Evolutionary conservation across 2,329 filamentous ascomycete genomes (phyloP).

Genomic region (Colletotrichum tropicale): DNA sequence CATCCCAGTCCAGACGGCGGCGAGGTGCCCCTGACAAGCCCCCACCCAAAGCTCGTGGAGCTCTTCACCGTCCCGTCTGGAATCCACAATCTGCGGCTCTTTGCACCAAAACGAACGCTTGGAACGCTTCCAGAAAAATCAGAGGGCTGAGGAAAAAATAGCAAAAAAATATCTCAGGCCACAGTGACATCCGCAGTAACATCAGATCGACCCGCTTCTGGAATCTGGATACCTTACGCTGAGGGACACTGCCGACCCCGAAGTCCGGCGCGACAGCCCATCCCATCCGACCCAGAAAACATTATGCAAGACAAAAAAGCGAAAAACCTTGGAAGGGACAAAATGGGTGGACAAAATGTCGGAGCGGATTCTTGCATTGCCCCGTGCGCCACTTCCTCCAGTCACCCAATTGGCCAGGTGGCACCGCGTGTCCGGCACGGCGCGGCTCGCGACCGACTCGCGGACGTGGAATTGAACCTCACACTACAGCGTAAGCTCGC

Average conservation of each 20-base stretch:
- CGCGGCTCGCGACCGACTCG: background rate
- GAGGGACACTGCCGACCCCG: background rate
- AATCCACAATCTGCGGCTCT: background rate
- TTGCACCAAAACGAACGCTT: background rate
- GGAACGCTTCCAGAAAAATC: slow-evolving; percentile 1
- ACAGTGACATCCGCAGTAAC: background rate
- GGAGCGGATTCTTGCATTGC: background rate
- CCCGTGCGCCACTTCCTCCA: background rate
- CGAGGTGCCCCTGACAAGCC: background rate
- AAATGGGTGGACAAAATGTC: background rate
- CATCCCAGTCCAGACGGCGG: background rate
- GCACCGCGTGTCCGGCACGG: background rate
- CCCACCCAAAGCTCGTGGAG: background rate
- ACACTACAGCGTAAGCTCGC: background rate
- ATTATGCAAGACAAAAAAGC: background rate
- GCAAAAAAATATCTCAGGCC: background rate
- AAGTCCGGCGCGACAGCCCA: background rate
- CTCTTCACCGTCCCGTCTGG: background rate
- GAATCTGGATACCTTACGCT: background rate
- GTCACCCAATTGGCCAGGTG: background rate
- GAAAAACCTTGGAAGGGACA: background rate
- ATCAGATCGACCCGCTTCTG: background rate
- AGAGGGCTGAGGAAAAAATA: background rate
- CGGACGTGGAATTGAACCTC: background rate
- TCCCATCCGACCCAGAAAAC: background rate